Base-by-base conservation (phyloP, 2,329 filamentous ascomycete species). In the Clarireedia homoeocarpa region DNA sequence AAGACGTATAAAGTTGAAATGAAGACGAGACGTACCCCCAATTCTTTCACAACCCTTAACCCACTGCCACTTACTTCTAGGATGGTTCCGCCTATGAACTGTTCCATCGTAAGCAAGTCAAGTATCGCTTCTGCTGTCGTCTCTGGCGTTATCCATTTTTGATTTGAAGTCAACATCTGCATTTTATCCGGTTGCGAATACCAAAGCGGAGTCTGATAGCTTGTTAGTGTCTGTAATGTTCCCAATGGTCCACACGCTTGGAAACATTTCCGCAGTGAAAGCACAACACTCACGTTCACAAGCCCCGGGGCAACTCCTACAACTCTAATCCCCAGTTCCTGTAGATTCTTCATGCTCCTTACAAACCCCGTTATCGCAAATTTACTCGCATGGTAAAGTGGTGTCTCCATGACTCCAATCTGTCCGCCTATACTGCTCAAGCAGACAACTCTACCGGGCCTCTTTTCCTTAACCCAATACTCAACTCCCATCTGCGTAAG, bases 401-500 rank as follows among this genome's bases (percentile, higher is more conserved):
- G 74, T 0, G 68, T 66, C 2, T 68, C 63, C 14, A 76, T 62
- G 4, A 64, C 61, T 0, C 70, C 58, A 15, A 60, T 65, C 59
- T 78, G 73, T 0, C 70, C 75, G 1, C 75, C 76, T 51, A 78
- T 73, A 55, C 73, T 75, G 54, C 74, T 73, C 46, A 77, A 73
- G 58, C 75, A 74, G 4, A 78, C 58, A 0, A 67, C 55, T 12
- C 52, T 58, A 1, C 62, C 64, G 6, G 44, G 49, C 4, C 57
- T 55, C 14, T 57, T 50, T 7, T 61, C 53, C 34, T 24, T 47
- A 7, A 65, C 46, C 62, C 66, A 27, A 63, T 77, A 78, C 3
- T 72, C 70, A 53, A 79, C 72, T 7, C 76, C 76, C 23, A 79
- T 67, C 59, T 79, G 76, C 4, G 76, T 78, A 3, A 71, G 69